Conservation (phyloP, 352 stramenopile species). For the Poterioochromonas sp. region DNA sequence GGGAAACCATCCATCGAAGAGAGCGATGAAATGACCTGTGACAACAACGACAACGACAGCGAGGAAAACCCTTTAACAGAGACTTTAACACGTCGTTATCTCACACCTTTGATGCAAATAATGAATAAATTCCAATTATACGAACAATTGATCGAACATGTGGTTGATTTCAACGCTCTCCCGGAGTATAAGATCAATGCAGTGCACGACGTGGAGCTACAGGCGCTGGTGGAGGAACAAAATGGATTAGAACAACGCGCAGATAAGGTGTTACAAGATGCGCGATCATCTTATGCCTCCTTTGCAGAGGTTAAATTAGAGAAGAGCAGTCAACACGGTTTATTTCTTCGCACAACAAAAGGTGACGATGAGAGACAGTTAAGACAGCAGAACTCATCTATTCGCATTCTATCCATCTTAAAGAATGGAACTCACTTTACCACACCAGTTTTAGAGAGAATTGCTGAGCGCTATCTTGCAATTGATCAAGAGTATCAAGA, state of each 20-base stretch:
- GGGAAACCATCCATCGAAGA: too few relatives aligned
- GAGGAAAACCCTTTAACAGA: neutral
- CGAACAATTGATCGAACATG: slow-evolving; percentile 42
- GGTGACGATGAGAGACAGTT: slow-evolving; percentile 81
- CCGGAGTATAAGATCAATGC: slow-evolving; percentile 51
- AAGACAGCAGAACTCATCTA: neutral
- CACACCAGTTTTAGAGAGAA: slow-evolving; percentile 49
- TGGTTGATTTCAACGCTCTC: slow-evolving; percentile 51
- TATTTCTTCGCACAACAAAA: slow-evolving; percentile 83
- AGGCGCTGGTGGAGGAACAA: slow-evolving; percentile 54
- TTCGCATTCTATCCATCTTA: slow-evolving; percentile 79
- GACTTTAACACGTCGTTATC: neutral
- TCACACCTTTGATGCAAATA: neutral
- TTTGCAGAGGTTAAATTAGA: slow-evolving; percentile 74
- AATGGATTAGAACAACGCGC: slow-evolving; percentile 58
- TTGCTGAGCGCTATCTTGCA: neutral
- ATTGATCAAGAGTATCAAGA: slow-evolving; percentile 70
- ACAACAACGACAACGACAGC: slow-evolving; percentile 5
- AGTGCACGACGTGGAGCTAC: slow-evolving; percentile 49
- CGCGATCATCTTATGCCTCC: slow-evolving; percentile 50
- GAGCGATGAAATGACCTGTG: slow-evolving; percentile 42
- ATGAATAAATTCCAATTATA: slow-evolving; percentile 35
- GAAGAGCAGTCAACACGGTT: slow-evolving; percentile 72
- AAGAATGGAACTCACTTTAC: slow-evolving; percentile 97
- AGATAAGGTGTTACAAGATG: slow-evolving; percentile 58